These are phyloP conservation scores for Leccinum broughii DNA, from an alignment of 768 basidiomycete species.

Conservation along the genomic window DNA sequence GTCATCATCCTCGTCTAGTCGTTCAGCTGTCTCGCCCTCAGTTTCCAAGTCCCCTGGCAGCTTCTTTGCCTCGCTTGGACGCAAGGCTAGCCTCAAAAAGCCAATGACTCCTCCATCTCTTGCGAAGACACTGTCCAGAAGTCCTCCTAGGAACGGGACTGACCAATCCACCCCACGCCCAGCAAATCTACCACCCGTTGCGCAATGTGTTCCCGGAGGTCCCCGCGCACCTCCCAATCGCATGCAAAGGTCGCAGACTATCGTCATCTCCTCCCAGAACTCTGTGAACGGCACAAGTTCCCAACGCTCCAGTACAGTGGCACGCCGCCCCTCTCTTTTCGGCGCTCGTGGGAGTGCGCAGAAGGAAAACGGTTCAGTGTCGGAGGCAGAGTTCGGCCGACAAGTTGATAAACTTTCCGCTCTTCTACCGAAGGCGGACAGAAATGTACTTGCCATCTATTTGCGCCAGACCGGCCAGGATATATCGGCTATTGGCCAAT, in stretches of 20 bases:
- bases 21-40: conserved; percentile 46
- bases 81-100: conserved; percentile 59
- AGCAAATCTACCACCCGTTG: conserved; percentile 29
- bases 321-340: conserved; percentile 33
- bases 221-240: conserved; percentile 69
- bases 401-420: conserved; percentile 74
- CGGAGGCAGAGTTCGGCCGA: conserved; percentile 51
- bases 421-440: conserved; percentile 73
- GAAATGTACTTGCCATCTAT: conserved; percentile 66
- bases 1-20: conserved; percentile 49
- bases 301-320: conserved; percentile 34
- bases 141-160: conserved; percentile 30
- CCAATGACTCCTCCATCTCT: conserved; percentile 34
- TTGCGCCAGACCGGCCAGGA: conserved; percentile 74
- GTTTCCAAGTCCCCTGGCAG: conserved; percentile 47
- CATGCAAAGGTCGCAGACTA: conserved; percentile 66
- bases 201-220: conserved; percentile 69
- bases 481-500: conserved; percentile 83
- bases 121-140: conserved; percentile 39
- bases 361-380: conserved; percentile 3
- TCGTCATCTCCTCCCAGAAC: conserved; percentile 44
- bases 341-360: conserved; percentile 21
- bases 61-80: conserved; percentile 75
- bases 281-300: conserved; percentile 14
- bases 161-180: conserved; percentile 32